Conservation (phyloP, 176 grass and related monocot species). For the Rhynchospora pubera region DNA sequence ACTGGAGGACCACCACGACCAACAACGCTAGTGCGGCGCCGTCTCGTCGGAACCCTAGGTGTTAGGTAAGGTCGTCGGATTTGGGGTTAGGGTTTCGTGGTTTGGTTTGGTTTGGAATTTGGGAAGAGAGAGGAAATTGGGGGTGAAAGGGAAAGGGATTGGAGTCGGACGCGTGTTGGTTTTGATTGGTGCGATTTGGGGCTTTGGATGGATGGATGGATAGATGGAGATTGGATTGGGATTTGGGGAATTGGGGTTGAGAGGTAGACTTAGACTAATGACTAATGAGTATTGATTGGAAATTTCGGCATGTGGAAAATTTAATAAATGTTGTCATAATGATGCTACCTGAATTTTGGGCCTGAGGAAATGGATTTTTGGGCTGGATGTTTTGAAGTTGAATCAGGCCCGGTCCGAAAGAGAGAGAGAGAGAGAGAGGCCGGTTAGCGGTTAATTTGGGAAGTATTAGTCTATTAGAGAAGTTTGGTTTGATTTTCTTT, state of each 20-base stretch:
- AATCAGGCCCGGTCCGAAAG: not conserved
- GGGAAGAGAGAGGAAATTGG: not conserved
- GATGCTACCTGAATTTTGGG: not conserved
- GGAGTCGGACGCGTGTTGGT: not conserved
- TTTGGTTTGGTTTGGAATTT: too few species aligned
- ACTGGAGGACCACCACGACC: not conserved
- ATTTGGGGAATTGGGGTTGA: too few species aligned
- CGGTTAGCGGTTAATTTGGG: not conserved
- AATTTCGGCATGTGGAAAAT: not conserved
- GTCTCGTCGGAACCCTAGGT: slow-evolving; percentile 24
- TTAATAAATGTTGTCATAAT: not conserved
- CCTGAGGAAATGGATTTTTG: not conserved
- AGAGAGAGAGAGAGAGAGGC: too few species aligned
- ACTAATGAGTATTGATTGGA: not conserved
- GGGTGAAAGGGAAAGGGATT: not conserved
- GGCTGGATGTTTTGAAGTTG: not conserved
- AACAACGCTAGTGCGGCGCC: not conserved
- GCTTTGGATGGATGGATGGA: not conserved
- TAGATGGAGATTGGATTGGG: not conserved
- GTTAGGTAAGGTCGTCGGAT: not conserved
- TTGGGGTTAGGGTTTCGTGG: slow-evolving; percentile 1
- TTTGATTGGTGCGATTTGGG: not conserved
- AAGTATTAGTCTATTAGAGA: too few species aligned
- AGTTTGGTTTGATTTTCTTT: too few species aligned
- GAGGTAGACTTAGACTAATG: not conserved